Percentiles rank a stretch among this genome's conserved stretches.
Evolutionary conservation across 192 early-diverging fungal species (phyloP).

Genomic region (Backusella westeae): DNA sequence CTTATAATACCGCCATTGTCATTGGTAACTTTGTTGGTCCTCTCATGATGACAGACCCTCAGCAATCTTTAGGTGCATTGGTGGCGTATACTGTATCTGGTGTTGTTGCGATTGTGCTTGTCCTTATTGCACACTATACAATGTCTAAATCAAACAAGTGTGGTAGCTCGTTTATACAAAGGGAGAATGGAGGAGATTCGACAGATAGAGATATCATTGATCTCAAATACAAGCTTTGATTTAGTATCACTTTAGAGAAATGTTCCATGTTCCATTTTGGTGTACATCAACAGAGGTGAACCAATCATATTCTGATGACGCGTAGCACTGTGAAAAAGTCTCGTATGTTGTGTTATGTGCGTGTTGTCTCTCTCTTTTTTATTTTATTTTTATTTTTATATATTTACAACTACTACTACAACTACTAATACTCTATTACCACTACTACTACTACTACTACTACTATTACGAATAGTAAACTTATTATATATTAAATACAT

Average conservation of each 20-base stretch:
- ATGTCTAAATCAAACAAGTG: conserved; percentile 9
- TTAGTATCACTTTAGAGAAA: too few relatives aligned
- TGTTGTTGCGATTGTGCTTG: not conserved
- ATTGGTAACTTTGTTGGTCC: conserved; percentile 20
- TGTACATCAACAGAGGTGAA: not conserved
- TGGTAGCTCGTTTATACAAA: not conserved
- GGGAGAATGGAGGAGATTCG: not conserved
- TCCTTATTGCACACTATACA: conserved; percentile 4
- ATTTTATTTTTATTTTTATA: not conserved
- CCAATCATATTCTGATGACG: not conserved
- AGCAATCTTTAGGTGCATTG: conserved; percentile 11
- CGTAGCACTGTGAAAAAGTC: not conserved
- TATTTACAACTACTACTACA: not conserved
- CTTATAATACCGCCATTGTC: not conserved
- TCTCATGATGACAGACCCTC: conserved; percentile 6
- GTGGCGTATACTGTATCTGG: conserved; percentile 12
- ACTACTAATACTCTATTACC: not conserved
- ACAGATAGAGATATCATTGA: not conserved
- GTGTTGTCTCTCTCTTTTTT: not conserved
- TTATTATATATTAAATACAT: not conserved
- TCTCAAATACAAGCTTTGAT: not conserved
- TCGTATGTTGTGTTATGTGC: not conserved
- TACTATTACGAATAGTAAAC: not conserved
- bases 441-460: too few relatives aligned
- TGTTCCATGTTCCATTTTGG: too few relatives aligned